phyloP scores from a whole-genome alignment of 169 alveolate species.

The Cyclospora cayetanensis region DNA sequence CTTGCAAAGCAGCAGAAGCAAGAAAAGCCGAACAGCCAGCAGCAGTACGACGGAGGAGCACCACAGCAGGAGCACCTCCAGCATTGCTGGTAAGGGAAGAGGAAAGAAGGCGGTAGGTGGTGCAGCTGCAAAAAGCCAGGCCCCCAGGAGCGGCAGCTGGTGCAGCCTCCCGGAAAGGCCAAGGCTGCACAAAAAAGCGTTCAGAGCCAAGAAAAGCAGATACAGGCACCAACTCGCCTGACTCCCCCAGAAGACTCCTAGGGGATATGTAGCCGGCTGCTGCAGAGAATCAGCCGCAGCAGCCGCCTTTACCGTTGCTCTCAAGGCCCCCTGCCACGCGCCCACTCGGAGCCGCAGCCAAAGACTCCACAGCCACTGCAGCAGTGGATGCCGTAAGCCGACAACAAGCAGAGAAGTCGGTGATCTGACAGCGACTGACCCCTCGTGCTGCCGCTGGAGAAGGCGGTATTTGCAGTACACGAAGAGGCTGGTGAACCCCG shows the following conservation, averaged over 20 bases:
- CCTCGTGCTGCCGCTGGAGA: neutral
- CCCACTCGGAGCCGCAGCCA: neutral
- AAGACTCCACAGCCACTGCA: neutral
- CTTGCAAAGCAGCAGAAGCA: slow-evolving; percentile 56
- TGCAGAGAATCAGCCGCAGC: neutral
- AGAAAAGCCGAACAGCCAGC: neutral
- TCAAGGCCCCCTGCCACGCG: neutral
- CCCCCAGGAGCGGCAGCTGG: slow-evolving; percentile 48
- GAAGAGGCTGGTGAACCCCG: neutral
- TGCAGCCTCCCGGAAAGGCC: neutral
- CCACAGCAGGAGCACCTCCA: neutral
- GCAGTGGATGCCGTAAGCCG: neutral
- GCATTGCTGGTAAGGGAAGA: slow-evolving; percentile 10
- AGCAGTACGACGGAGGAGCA: neutral
- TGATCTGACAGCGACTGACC: neutral
- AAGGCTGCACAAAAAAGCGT: neutral
- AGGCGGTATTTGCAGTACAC: neutral
- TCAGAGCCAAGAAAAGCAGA: neutral
- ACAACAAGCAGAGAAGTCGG: neutral
- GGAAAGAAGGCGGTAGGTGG: neutral
- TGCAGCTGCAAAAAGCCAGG: neutral
- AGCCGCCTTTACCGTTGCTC: neutral
- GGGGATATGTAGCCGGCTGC: neutral
- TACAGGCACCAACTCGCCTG: neutral
- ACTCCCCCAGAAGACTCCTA: slow-evolving; percentile 21